Percentiles rank a stretch among this genome's conserved stretches.
These are phyloP conservation scores for Vitis riparia DNA, from an alignment of 164 flowering plant genomes.

Conservation along the genomic window DNA sequence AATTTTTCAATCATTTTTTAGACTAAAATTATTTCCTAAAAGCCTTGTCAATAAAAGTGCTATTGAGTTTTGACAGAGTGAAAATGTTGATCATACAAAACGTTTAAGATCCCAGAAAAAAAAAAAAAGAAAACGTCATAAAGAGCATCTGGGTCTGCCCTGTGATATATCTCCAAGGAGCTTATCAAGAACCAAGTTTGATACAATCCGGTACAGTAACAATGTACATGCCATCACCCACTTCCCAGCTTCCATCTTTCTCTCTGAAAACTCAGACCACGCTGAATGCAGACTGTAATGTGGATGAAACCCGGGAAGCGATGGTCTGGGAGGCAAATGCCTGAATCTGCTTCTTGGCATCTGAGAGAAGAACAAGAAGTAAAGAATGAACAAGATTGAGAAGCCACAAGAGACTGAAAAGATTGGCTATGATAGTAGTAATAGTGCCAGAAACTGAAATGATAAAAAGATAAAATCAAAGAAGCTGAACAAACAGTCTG, in stretches of 20 bases:
- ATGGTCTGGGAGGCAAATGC: slow-evolving; percentile 82
- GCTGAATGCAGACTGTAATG: slow-evolving; percentile 79
- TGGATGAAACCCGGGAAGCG: slow-evolving; percentile 67
- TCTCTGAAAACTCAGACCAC: slow-evolving; percentile 47
- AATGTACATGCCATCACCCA: slow-evolving; percentile 12
- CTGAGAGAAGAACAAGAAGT: slow-evolving; percentile 34
- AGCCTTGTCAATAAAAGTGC: too few relatives aligned
- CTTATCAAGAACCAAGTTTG: not conserved
- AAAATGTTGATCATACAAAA: too few relatives aligned
- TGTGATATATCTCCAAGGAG: slow-evolving; percentile 1
- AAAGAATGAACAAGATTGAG: too few relatives aligned
- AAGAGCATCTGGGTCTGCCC: not conserved
- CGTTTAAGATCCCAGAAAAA: too few relatives aligned
- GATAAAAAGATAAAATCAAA: too few relatives aligned
- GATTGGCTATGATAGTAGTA: too few relatives aligned
- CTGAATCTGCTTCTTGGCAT: slow-evolving; percentile 96
- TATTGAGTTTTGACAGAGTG: too few relatives aligned
- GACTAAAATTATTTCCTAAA: too few relatives aligned
- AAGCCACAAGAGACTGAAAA: too few relatives aligned
- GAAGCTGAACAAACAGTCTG: too few relatives aligned
- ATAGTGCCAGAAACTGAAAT: too few relatives aligned
- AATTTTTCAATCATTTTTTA: too few relatives aligned
- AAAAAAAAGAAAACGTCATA: not conserved
- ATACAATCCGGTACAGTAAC: slow-evolving; percentile 1
- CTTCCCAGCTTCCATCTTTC: not conserved